Evolutionary conservation across 495 filamentous ascomycete genomes (phyloP), one percentile per base, ranked within the genome.

Genomic region (Penicillium coprophilum): DNA sequence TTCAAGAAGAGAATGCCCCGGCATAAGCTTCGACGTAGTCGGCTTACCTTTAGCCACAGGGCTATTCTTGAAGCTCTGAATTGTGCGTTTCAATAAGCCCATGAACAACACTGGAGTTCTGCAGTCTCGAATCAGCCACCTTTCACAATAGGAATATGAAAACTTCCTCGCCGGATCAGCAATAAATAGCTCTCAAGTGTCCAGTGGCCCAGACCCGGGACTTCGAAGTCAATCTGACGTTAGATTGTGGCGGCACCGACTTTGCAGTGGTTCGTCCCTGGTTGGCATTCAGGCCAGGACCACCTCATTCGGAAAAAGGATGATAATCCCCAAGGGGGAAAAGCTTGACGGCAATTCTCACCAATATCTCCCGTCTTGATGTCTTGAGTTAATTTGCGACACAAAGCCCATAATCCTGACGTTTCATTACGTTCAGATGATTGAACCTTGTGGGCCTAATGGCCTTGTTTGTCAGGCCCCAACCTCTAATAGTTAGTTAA

Each of bases 371-470:
- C 41, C 52, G 52, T 17, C n/a, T 50, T 20, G 19, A 8, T 24
- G 24, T 27, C 24, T 50, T 39, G 46, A 46, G 40, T 15, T 45
- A n/a, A 19, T 17, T 32, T 28, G 19, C 17, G 31, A 31, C 28
- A 11, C 5, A 23, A 50, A 20, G 15, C 43, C 24, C 20, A 64
- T 63, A 64, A 66, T 63, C 13, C 47, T 68, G 67, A 68, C 65
- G 67, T 68, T 56, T n/a, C 27, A 63, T 70, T 58, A 70, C 65
- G 52, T 50, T 19, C 34, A 4, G 21, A 66, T 70, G 65, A 70
- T 48, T 40, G n/a, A 48, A 8, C 24, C 24, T 46, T 45, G 21
- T 27, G 30, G 8, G 6, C 15, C 30, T 38, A 7, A 19, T 13
- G 48, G 48, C 32, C 48, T 51, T 24, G 32, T 28, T 19, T 40